Percentiles rank a stretch among this genome's conserved stretches.
Evolutionary conservation across 805 yeast genomes (phyloP).

Genomic region (Kuraishia floccosa): DNA sequence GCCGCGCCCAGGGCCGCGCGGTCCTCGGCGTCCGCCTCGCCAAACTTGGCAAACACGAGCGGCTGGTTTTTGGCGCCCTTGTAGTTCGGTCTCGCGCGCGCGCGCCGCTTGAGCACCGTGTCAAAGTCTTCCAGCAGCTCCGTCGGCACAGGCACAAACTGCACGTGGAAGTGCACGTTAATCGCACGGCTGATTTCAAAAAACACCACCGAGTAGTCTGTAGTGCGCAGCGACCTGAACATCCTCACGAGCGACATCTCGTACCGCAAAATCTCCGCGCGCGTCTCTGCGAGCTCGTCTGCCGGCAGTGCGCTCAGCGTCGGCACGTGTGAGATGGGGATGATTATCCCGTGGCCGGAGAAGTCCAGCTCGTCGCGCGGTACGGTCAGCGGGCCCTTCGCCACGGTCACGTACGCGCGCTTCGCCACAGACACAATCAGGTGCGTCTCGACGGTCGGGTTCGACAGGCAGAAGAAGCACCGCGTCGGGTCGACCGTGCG

Average conservation of each 20-base stretch:
- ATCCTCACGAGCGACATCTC: constrained; percentile 37
- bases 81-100: constrained; percentile 33
- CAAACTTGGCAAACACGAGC: constrained; percentile 27
- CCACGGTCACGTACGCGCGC: constrained; percentile 57
- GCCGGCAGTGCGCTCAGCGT: constrained; percentile 16
- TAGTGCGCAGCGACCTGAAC: constrained; percentile 22
- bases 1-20: constrained; percentile 10
- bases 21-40: constrained; percentile 9
- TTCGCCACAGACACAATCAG: constrained; percentile 71
- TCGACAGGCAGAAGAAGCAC: constrained; percentile 80
- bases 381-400: constrained; percentile 74
- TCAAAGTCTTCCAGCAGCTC: constrained; percentile 30
- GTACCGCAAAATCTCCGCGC: constrained; percentile 34
- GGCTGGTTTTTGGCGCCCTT: constrained; percentile 25
- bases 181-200: constrained; percentile 58
- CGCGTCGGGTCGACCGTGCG: constrained; percentile 39
- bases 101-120: constrained; percentile 30
- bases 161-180: constrained; percentile 69
- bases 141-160: constrained; percentile 59
- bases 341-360: constrained; percentile 74
- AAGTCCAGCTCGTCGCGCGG: constrained; percentile 35
- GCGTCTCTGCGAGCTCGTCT: constrained; percentile 15
- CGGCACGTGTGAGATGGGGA: constrained; percentile 70
- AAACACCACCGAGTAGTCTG: constrained; percentile 40
- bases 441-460: constrained; percentile 67